Percentiles rank a stretch among this genome's conserved stretches.
Conservation (phyloP, 345 rosid genomes). For the Sisymbrium altissimum region DNA sequence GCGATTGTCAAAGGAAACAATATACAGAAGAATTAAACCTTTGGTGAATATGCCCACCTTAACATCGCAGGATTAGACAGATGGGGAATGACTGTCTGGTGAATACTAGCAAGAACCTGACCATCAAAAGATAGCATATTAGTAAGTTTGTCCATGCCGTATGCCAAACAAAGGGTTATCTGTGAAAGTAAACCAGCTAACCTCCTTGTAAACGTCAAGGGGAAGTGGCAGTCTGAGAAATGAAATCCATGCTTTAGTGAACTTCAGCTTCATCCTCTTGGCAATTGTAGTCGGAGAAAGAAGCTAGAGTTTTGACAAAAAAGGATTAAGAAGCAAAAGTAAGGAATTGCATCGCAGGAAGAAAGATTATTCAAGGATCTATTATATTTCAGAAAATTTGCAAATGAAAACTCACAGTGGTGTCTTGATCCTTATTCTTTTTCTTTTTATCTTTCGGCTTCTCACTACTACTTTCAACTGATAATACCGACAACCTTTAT, state of each 20-base stretch:
- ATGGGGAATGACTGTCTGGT: slow-evolving; percentile 73
- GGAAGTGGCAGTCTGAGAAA: slow-evolving; percentile 89
- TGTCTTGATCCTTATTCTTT: slow-evolving; percentile 36
- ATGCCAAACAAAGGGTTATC: background rate
- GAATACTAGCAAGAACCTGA: slow-evolving; percentile 78
- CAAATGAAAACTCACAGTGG: slow-evolving; percentile 41
- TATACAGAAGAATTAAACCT: background rate
- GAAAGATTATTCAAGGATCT: background rate
- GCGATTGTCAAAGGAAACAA: background rate
- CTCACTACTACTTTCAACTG: slow-evolving; percentile 20
- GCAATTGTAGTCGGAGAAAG: slow-evolving; percentile 51
- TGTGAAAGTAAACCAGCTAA: slow-evolving; percentile 25
- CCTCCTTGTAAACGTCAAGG: slow-evolving; percentile 89
- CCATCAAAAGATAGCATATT: slow-evolving; percentile 31
- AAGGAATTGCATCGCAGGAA: background rate
- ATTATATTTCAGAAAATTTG: background rate
- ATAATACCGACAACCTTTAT: slow-evolving; percentile 1
- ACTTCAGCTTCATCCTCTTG: slow-evolving; percentile 84
- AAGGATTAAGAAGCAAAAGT: background rate
- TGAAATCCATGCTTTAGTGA: slow-evolving; percentile 87
- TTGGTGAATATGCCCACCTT: slow-evolving; percentile 42
- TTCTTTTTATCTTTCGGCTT: slow-evolving; percentile 34
- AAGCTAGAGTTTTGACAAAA: slow-evolving; percentile 39
- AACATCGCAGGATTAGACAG: slow-evolving; percentile 75
- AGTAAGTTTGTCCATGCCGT: slow-evolving; percentile 4